Evolutionary conservation across 805 yeast genomes (phyloP), one percentile per base, ranked within the genome.

Genomic region (Candida palmyrensis): DNA sequence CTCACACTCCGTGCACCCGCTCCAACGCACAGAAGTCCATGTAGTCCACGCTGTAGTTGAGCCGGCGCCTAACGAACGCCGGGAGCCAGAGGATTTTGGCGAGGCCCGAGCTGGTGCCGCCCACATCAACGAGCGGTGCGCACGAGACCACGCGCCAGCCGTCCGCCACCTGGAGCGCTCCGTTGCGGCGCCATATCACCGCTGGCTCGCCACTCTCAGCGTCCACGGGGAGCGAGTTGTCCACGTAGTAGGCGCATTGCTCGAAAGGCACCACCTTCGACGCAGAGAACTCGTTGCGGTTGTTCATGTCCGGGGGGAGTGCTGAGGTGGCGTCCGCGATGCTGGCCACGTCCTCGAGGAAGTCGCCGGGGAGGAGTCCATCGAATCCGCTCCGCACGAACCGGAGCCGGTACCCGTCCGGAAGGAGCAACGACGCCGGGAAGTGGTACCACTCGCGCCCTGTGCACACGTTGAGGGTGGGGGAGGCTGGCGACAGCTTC

Each of bases 401-500:
- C 45, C 66, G 65, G 16, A 87, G 60, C 43, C 96, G 62, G 46
- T 69, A 69, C 37, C 75, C 63, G 4, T 73, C 70, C 3, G 84
- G 79, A 16, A 90, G 60, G 50, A 89, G 86, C 52, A 88, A 84
- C 0, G 96, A 88, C 1, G 84, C 78, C 7, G 97, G 96, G 57
- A 66, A 89, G 50, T 90, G 83, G 49, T 86, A 87, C 97, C 97
- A 89, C 59, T 90, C 97, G 38, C 95, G 72, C 2, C 96, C 97
- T n/a, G 83, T 69, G 57, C 97, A 90, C 0, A 90, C 81, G 43
- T 77, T 81, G 6, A 31, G 35, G 3, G 38, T 27, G 10, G 26
- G 18, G 12, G 12, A 13, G 5, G 48, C 37, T 1, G 44, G 40
- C 10, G 2, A 44, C n/a, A n/a, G n/a, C n/a, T n/a, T n/a, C n/a